Conservation (phyloP, 306 rosid species). For the Alnus rubra region DNA sequence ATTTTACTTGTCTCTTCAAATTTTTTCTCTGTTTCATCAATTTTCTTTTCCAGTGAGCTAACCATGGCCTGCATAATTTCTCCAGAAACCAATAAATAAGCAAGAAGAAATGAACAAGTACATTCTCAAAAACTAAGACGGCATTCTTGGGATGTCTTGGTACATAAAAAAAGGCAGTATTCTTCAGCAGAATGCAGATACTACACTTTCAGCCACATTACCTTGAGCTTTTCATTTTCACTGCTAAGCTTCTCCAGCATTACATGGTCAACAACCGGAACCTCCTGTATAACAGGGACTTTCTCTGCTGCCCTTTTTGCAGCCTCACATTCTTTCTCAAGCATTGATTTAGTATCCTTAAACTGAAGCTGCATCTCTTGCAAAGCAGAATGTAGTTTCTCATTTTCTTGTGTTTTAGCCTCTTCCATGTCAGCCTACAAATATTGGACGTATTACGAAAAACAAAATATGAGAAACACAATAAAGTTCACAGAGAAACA, state of each 20-base stretch:
- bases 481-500: slow-evolving; percentile 22
- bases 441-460: slow-evolving; percentile 14
- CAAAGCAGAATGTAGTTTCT: slow-evolving; percentile 79
- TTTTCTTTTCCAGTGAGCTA: slow-evolving; percentile 82
- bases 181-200: slow-evolving; percentile 8
- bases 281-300: slow-evolving; percentile 77
- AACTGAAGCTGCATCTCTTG: slow-evolving; percentile 81
- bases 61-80: slow-evolving; percentile 69
- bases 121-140: slow-evolving; percentile 13
- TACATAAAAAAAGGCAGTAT: slow-evolving; percentile 1
- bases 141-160: slow-evolving; percentile 12
- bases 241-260: slow-evolving; percentile 69
- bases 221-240: slow-evolving; percentile 99
- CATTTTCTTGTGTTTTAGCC: slow-evolving; percentile 86
- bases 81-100: slow-evolving; percentile 40
- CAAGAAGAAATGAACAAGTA: slow-evolving; percentile 16
- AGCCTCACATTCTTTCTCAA: slow-evolving; percentile 76
- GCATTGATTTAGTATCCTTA: slow-evolving; percentile 69
- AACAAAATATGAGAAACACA: slow-evolving; percentile 21
- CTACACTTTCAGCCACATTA: slow-evolving; percentile 37
- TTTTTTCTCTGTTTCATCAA: slow-evolving; percentile 88
- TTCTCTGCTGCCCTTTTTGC: slow-evolving; percentile 66
- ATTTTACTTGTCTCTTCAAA: slow-evolving; percentile 81
- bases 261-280: slow-evolving; percentile 88
- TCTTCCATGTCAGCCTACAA: slow-evolving; percentile 85